Conservation (phyloP, 192 early-diverging fungal species). For the Rhizophlyctis rosea region DNA sequence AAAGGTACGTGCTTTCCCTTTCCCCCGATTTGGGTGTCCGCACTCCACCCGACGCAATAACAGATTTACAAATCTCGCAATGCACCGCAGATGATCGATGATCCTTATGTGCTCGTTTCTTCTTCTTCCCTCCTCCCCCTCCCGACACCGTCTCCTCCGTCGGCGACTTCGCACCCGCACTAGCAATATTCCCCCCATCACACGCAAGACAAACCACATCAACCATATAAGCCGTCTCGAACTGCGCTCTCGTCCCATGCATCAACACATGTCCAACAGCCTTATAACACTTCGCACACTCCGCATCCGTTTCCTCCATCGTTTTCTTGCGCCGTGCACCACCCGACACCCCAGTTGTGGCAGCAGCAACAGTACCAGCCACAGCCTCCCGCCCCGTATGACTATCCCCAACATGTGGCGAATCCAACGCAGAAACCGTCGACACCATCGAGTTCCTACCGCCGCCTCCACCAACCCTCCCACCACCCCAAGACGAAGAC, state of each 20-base stretch:
- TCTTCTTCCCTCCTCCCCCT: slow-evolving; percentile 7
- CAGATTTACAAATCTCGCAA: background rate
- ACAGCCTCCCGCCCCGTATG: too few species aligned
- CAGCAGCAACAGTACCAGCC: too few species aligned
- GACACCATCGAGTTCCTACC: too few species aligned
- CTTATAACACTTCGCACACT: background rate
- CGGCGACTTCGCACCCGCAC: background rate
- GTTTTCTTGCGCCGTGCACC: too few species aligned
- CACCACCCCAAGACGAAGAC: too few species aligned
- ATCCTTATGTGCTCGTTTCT: too few species aligned
- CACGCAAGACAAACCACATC: slow-evolving; percentile 4
- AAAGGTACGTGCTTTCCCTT: background rate
- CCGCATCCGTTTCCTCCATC: background rate
- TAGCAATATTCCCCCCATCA: background rate
- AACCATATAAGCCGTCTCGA: background rate
- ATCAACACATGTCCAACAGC: background rate
- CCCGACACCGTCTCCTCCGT: slow-evolving; percentile 9
- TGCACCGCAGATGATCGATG: too few species aligned
- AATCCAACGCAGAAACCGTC: too few species aligned
- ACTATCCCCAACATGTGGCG: too few species aligned
- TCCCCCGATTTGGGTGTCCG: background rate
- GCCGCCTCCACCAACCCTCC: too few species aligned
- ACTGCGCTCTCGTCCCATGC: background rate
- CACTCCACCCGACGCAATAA: slow-evolving; percentile 3
- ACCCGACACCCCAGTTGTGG: too few species aligned